Percentiles rank a stretch among this genome's conserved stretches.
Conservation (phyloP, 352 stramenopile species). For the Albugo laibachii region DNA sequence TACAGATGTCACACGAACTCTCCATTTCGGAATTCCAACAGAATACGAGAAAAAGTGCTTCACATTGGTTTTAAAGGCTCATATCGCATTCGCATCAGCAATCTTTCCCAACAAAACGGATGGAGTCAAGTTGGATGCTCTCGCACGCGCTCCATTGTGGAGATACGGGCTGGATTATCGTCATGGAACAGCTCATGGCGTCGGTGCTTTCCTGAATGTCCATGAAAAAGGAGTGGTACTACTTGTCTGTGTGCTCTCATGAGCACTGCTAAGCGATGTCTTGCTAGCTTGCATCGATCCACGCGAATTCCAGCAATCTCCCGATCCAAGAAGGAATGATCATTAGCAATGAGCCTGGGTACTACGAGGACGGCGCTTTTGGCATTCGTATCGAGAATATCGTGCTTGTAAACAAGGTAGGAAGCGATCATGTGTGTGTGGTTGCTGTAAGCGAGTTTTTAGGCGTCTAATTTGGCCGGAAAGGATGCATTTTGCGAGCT, state of each 20-base stretch:
- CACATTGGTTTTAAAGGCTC: constrained; percentile 93
- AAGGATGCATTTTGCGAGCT: constrained; percentile 90
- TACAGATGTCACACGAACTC: constrained; percentile 97
- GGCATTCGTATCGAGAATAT: constrained; percentile 99
- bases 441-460: neutral
- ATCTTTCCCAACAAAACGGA: constrained; percentile 83
- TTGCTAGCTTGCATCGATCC: constrained; percentile 59
- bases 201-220: constrained; percentile 93
- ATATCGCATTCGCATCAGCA: constrained; percentile 87
- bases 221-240: constrained; percentile 85
- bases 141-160: constrained; percentile 92
- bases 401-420: constrained; percentile 84
- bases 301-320: constrained; percentile 54
- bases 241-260: constrained; percentile 2
- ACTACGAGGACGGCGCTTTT: constrained; percentile 95
- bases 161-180: constrained; percentile 89
- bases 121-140: constrained; percentile 90
- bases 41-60: constrained; percentile 89
- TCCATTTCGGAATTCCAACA: constrained; percentile 90
- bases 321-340: constrained; percentile 91
- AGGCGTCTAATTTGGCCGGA: constrained; percentile 11
- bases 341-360: constrained; percentile 95
- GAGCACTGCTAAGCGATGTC: neutral
- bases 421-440: neutral
- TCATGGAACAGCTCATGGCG: constrained; percentile 94